Evolutionary conservation across 805 yeast genomes (phyloP), one percentile per base, ranked within the genome.

Genomic region (Pichia exigua): DNA sequence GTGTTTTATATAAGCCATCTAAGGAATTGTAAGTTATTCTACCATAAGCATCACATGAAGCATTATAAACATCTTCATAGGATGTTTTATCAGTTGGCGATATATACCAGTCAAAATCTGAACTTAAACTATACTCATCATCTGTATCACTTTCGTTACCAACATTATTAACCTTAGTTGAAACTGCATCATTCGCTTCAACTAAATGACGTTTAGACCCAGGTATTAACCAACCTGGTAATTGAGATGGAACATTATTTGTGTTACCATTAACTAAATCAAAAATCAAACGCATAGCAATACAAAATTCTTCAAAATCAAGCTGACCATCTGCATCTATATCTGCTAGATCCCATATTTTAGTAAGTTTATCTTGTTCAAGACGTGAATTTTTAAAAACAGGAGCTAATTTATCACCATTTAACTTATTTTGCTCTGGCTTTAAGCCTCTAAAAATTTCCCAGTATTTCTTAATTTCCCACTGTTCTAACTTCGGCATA

Each of bases 401-500:
- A 2, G 89, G 83, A 30, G 86, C 78, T 21, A 91, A 95, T 65
- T 85, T 83, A 52, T 86, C 94, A 46, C 96, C 97, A 22, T 85
- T 76, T 35, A 94, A 76, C 64, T 85, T 83, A 64, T 88, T 90
- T 50, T 81, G 78, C 38, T 71, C 81, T 0, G 99, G 99, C 57
- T 81, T 79, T 61, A 94, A 78, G 15, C 97, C 96, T 57, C 85
- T 82, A 74, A 94, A 94, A 45, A 94, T 91, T 69, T 94, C 96
- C 99, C 99, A 94, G 75, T 90, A 94, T 71, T 92, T 92, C 63
- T 90, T 86, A 61, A 91, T 90, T 70, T 94, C 99, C 86, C 96
- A 90, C 60, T 90, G 94, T 67, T 89, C 96, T 54, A 90, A 71
- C 56, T 86, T 82, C 26, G 92, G 90, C 67, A 65, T 65, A 8